Base-by-base conservation (phyloP, 1,284 basidiomycete species). In the Sporisorium reilianum region DNA sequence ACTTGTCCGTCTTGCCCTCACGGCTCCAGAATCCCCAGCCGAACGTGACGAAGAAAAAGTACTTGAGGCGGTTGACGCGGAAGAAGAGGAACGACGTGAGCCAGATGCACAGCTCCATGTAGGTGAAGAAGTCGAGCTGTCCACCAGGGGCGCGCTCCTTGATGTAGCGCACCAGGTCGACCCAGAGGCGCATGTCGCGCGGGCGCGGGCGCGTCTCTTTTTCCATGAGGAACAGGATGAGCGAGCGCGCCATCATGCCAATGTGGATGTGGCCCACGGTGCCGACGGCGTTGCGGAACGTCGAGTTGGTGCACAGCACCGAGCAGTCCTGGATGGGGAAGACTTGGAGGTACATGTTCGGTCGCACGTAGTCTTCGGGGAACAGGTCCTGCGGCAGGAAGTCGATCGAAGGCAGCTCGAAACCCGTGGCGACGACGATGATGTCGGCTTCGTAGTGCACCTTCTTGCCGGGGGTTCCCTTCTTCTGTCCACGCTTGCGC, bases 121-220 rank as follows among this genome's bases (percentile, higher is more conserved):
- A 90, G 5, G 89, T 90, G 86, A 90, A 90, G 85, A 90, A 90
- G 22, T 88, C 87, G 8, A 90, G 85, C 8, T 88, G 87, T 23
- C 89, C 89, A 9, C 88, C 89, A 0, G 86, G 86, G 1, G 89
- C 88, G 38, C 87, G 87, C 12, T 86, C 85, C 83, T 90, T 90
- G 80, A 90, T 78, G 83, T 88, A 89, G n/a, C 88, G 86, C 41
- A 90, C 85, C 40, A 87, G 84, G 79, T 90, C 89, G 40, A 90
- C 89, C 90, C 90, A 90, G 10, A 90, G 86, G 74, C 89, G 89
- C 89, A 89, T 90, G 71, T 90, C 88, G 44, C 87, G 87, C 2
- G 88, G 86, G 14, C 79, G 74, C 3, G 90, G 90, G 0, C 89
- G 87, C 0, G 88, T 87, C 28, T 81, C 76, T 28, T 86, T 81